Evolutionary conservation across 1,284 basidiomycete genomes (phyloP).

Genomic region (Rhodotorula sp.): DNA sequence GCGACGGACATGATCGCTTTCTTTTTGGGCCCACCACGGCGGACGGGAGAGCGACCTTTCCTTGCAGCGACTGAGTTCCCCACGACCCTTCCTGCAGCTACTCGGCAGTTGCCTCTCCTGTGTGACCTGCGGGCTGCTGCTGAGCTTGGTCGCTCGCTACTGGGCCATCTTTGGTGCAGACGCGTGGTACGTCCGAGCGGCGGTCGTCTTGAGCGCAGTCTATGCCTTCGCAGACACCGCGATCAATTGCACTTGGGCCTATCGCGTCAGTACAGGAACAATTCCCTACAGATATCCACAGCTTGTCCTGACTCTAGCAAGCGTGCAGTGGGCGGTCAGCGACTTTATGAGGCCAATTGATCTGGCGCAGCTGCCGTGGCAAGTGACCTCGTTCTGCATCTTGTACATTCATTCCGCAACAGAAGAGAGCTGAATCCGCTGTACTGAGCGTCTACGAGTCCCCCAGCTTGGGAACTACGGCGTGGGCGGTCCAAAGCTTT

Average conservation of each 20-base stretch:
- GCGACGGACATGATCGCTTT: background rate
- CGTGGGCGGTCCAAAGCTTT: background rate
- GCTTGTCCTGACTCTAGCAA: background rate
- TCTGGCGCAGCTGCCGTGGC: background rate
- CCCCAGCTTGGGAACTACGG: background rate
- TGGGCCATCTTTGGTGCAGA: background rate
- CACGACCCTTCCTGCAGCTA: background rate
- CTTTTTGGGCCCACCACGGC: too few relatives aligned
- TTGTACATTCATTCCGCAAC: background rate
- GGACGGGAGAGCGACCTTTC: too few relatives aligned
- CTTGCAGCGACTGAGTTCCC: background rate
- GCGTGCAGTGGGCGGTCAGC: background rate
- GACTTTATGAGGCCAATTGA: background rate
- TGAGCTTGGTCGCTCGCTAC: background rate
- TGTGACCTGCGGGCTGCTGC: background rate
- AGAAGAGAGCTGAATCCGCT: too few relatives aligned
- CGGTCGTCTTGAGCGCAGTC: background rate
- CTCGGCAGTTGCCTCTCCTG: background rate
- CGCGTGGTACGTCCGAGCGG: background rate
- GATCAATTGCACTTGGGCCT: conserved; percentile 1
- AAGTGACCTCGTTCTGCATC: background rate
- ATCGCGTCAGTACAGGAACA: background rate
- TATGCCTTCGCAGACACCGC: background rate
- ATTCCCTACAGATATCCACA: background rate
- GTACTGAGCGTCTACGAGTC: background rate